Percentiles rank a stretch among this genome's conserved stretches.
These are phyloP conservation scores for Thermochaetoides thermophila DNA, from an alignment of 495 filamentous ascomycete species.

Conservation along the genomic window DNA sequence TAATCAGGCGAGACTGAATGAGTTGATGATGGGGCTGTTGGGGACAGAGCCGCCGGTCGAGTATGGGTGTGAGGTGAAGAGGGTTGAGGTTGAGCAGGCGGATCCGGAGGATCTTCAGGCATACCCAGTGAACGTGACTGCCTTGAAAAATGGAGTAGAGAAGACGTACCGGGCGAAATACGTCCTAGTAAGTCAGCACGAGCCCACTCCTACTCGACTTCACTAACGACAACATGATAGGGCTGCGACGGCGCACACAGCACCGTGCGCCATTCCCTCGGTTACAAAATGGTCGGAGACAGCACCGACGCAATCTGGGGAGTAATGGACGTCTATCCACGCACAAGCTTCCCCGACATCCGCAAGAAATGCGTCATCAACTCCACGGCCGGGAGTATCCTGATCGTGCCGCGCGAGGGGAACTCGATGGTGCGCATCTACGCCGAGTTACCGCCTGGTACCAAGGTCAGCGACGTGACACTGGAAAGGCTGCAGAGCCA, in stretches of 20 bases:
- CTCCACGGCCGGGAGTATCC: constrained; percentile 36
- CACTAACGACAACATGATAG: constrained; percentile 22
- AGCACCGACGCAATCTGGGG: constrained; percentile 53
- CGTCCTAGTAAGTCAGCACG: constrained; percentile 38
- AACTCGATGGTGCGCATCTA: constrained; percentile 46
- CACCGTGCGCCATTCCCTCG: constrained; percentile 48
- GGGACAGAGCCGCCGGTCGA: constrained; percentile 40
- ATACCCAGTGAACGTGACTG: constrained; percentile 39
- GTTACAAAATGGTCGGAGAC: constrained; percentile 60
- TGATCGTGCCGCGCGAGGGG: constrained; percentile 56
- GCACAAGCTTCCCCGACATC: constrained; percentile 64
- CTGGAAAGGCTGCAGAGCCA: constrained; percentile 44
- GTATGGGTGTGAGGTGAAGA: constrained; percentile 43
- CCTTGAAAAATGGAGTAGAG: constrained; percentile 34
- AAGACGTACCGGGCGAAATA: constrained; percentile 51
- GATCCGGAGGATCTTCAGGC: constrained; percentile 25
- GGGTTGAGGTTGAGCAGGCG: constrained; percentile 37
- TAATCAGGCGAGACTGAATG: constrained; percentile 61
- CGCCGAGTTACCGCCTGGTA: constrained; percentile 36
- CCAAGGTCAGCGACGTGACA: constrained; percentile 25
- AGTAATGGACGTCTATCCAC: constrained; percentile 67
- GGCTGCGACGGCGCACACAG: constrained; percentile 73
- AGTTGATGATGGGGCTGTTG: constrained; percentile 37
- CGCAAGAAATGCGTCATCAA: constrained; percentile 44
- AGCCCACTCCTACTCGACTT: background rate